phyloP scores from a whole-genome alignment of 1,284 basidiomycete genomes.

The Polyporus tsugae region DNA sequence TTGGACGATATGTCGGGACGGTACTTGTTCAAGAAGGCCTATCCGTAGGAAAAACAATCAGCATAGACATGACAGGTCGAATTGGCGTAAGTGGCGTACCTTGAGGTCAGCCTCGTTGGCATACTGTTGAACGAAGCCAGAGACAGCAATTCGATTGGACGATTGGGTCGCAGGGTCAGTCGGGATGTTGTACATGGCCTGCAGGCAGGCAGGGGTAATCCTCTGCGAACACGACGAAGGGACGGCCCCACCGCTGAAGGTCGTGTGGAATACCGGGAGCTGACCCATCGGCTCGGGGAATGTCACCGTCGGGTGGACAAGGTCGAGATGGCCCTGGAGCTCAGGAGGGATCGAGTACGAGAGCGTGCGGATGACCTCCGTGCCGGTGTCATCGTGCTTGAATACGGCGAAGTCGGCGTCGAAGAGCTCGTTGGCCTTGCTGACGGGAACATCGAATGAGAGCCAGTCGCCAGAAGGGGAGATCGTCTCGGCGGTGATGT shows the following conservation, averaged over 20 bases:
- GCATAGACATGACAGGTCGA: neutral
- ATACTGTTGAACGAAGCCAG: slow-evolving; percentile 62
- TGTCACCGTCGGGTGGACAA: slow-evolving; percentile 51
- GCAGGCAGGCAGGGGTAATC: slow-evolving; percentile 63
- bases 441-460: slow-evolving; percentile 46
- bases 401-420: slow-evolving; percentile 50
- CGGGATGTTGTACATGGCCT: slow-evolving; percentile 56
- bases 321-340: slow-evolving; percentile 47
- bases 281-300: slow-evolving; percentile 34
- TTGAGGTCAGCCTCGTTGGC: slow-evolving; percentile 58
- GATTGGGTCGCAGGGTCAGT: slow-evolving; percentile 53
- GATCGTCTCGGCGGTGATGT: slow-evolving; percentile 41
- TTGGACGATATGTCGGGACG: slow-evolving; percentile 43
- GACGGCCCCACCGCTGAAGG: slow-evolving; percentile 33
- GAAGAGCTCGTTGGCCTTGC: slow-evolving; percentile 50
- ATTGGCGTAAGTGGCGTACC: slow-evolving; percentile 33
- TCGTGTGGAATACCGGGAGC: slow-evolving; percentile 31
- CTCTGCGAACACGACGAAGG: slow-evolving; percentile 45
- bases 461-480: slow-evolving; percentile 53
- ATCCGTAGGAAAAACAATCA: neutral
- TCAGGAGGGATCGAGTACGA: slow-evolving; percentile 51
- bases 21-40: slow-evolving; percentile 39
- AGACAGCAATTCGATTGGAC: slow-evolving; percentile 65
- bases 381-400: slow-evolving; percentile 44
- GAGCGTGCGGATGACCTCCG: slow-evolving; percentile 47